Conservation (phyloP, 257 asterid species). For the Galeopsis tetrahit region DNA sequence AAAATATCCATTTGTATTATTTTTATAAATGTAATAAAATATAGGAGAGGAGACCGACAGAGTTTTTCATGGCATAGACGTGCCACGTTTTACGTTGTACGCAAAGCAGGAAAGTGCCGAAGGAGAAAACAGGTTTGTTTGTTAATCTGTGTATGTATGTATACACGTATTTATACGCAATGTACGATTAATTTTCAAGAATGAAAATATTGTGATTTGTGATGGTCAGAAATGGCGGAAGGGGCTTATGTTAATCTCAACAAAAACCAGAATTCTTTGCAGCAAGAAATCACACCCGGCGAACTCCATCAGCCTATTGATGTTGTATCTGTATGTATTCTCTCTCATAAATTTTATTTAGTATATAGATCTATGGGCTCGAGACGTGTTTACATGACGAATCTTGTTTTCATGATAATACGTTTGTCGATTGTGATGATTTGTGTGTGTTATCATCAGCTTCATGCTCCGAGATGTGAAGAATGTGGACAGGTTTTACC, state of each 20-base stretch:
- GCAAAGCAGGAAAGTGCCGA: slow-evolving; percentile 9
- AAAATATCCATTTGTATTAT: neutral
- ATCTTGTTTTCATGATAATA: too few relatives aligned
- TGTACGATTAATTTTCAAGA: slow-evolving; percentile 8
- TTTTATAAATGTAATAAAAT: neutral
- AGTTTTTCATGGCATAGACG: slow-evolving; percentile 17
- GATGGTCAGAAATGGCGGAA: slow-evolving; percentile 57
- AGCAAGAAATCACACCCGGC: slow-evolving; percentile 75
- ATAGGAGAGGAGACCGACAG: neutral
- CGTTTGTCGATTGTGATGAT: neutral
- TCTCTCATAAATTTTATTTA: neutral
- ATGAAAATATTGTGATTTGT: slow-evolving; percentile 12
- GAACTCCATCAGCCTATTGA: slow-evolving; percentile 84
- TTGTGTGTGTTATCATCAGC: slow-evolving; percentile 39
- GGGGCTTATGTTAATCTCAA: slow-evolving; percentile 72
- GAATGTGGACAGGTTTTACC: slow-evolving; percentile 82
- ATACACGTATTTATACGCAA: neutral
- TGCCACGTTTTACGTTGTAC: slow-evolving; percentile 7
- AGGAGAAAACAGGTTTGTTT: slow-evolving; percentile 3
- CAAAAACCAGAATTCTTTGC: slow-evolving; percentile 54
- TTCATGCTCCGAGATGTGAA: slow-evolving; percentile 63
- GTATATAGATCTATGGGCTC: slow-evolving; percentile 3
- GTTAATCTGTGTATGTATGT: neutral
- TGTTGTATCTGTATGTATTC: slow-evolving; percentile 49
- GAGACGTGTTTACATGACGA: too few relatives aligned